Evolutionary conservation across 2,329 filamentous ascomycete genomes (phyloP).

Genomic region (Didymella sp.): DNA sequence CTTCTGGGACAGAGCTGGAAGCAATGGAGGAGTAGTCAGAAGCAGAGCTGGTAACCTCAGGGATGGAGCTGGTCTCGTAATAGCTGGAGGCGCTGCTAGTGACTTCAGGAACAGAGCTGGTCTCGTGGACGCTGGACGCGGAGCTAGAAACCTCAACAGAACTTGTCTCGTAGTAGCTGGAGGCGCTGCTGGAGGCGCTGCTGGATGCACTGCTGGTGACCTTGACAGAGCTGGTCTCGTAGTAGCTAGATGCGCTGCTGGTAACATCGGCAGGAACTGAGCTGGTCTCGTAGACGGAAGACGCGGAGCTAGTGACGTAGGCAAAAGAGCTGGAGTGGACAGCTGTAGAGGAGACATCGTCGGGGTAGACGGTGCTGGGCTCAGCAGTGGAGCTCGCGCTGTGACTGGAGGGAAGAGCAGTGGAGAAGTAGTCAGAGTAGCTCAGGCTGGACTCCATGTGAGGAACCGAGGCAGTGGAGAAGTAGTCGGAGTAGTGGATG

Average conservation of each 20-base stretch:
- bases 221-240: constrained; percentile 3
- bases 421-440: constrained; percentile 18
- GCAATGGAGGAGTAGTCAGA: constrained; percentile 1
- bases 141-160: constrained; percentile 1
- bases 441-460: constrained; percentile 8
- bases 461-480: constrained; percentile 9
- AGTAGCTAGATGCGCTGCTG: constrained; percentile 12
- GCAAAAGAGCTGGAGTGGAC: constrained; percentile 11
- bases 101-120: constrained; percentile 1
- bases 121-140: constrained; percentile 1
- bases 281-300: not conserved
- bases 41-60: constrained; percentile 1
- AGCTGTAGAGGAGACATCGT: constrained; percentile 11
- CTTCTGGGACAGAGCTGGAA: not conserved
- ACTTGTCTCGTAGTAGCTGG: constrained; percentile 7
- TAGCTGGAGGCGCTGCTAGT: constrained; percentile 15
- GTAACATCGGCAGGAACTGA: constrained; percentile 4
- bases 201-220: constrained; percentile 11
- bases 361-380: constrained; percentile 21
- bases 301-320: constrained; percentile 10
- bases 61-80: constrained; percentile 7
- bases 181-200: not conserved
- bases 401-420: constrained; percentile 8
- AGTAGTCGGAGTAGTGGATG: constrained; percentile 12
- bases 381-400: constrained; percentile 8